Evolutionary conservation across 768 basidiomycete species (phyloP), one percentile per base, ranked within the genome.

Genomic region (Boletales sp.): DNA sequence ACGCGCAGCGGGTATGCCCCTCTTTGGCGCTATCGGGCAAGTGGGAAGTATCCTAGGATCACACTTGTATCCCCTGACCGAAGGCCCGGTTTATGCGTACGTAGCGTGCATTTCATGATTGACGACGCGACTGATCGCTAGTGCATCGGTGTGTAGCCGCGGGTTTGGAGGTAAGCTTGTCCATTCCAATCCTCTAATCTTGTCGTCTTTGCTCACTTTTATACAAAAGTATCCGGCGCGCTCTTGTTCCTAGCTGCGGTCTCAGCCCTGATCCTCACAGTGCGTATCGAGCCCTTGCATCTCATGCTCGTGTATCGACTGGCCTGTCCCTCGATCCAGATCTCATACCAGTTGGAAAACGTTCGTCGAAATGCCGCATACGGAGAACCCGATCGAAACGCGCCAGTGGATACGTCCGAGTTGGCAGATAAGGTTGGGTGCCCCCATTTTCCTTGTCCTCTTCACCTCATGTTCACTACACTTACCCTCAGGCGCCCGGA

Each of bases 271-370:
- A 9, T 51, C 1, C 58, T 65, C 15, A 62, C 40, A 2, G 64
- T 66, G 45, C 24, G 62, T 53, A 27, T 27, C 24, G 24, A 27
- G 6, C 24, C 24, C 24, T 27, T 6, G 1, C 24, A 27, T 27
- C 6, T 27, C 24, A 27, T 5, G 24, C 7, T 27, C 7, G 5
- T 27, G 24, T 27, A 27, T 5, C 24, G 24, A 27, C 24, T 27
- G 24, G 24, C 24, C 24, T 6, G 24, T 27, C 24, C 24, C 7
- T 7, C 24, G 24, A 7, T 27, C 24, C 17, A 87, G 86, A 65
- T 77, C 13, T 84, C 83, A 2, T 88, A 84, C 57, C 78, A 80
- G 35, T 56, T 65, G 58, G 85, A 87, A 29, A 88, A 88, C 51
- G 69, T 72, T 5, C 72, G 73, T 15, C 71, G 86, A 35, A 75